phyloP scores from a whole-genome alignment of 306 rosid species.

The Malus asiatica region DNA sequence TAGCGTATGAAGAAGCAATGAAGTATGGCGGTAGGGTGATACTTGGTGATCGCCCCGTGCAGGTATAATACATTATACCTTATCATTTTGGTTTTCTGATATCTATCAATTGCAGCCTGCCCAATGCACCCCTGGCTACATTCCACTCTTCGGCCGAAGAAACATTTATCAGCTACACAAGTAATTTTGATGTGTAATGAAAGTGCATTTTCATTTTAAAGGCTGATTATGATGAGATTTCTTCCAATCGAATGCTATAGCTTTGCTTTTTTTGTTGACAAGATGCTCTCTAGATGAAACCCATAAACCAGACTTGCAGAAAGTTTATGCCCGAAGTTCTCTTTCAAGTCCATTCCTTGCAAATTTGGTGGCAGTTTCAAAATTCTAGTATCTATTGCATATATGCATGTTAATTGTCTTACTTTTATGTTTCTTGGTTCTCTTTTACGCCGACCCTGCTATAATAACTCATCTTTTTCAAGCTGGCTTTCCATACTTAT shows the following conservation, averaged over 20 bases:
- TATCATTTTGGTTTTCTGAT: not conserved
- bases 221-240: not conserved
- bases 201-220: not conserved
- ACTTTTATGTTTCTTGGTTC: not conserved
- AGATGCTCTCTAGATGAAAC: not conserved
- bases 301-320: not conserved
- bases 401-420: not conserved
- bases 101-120: not conserved
- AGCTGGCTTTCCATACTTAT: not conserved
- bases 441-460: not conserved
- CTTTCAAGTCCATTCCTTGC: not conserved
- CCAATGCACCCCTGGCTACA: not conserved
- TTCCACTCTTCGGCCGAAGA: not conserved
- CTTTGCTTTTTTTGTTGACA: not conserved
- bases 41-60: conserved; percentile 97
- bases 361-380: not conserved
- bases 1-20: conserved; percentile 89
- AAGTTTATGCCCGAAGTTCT: not conserved
- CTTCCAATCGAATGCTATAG: not conserved
- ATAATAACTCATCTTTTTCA: not conserved
- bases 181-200: not conserved
- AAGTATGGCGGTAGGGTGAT: conserved; percentile 89
- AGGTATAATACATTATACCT: conserved; percentile 43
- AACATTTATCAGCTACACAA: not conserved
- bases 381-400: not conserved